Evolutionary conservation across 2,329 filamentous ascomycete genomes (phyloP).

Genomic region (Nemania bipapillata): DNA sequence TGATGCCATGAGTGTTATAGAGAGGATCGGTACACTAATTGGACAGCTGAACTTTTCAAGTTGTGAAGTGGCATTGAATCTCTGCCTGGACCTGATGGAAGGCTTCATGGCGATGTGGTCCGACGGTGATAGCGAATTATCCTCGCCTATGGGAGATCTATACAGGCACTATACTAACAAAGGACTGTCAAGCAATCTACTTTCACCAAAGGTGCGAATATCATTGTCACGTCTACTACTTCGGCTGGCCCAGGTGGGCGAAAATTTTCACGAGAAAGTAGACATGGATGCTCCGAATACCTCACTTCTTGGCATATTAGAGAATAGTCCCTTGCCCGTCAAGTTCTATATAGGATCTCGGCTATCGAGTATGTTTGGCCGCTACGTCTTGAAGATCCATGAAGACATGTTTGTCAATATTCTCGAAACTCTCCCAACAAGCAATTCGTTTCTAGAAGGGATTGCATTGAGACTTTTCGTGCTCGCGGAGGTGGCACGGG

Average conservation of each 20-base stretch:
- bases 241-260: slow-evolving; percentile 72
- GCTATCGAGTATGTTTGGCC: slow-evolving; percentile 78
- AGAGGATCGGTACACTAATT: slow-evolving; percentile 64
- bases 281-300: slow-evolving; percentile 71
- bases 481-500: slow-evolving; percentile 78
- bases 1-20: slow-evolving; percentile 60
- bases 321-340: slow-evolving; percentile 72
- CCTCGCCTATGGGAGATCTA: slow-evolving; percentile 75
- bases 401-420: slow-evolving; percentile 87
- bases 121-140: slow-evolving; percentile 67
- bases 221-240: slow-evolving; percentile 75
- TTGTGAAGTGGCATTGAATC: slow-evolving; percentile 77
- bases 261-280: slow-evolving; percentile 72
- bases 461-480: slow-evolving; percentile 85
- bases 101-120: slow-evolving; percentile 73
- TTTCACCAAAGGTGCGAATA: slow-evolving; percentile 76
- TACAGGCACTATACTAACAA: slow-evolving; percentile 80
- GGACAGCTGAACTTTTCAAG: slow-evolving; percentile 71
- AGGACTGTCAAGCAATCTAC: slow-evolving; percentile 72
- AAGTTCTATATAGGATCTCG: slow-evolving; percentile 79
- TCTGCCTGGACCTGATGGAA: slow-evolving; percentile 74
- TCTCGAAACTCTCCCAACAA: slow-evolving; percentile 78
- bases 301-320: slow-evolving; percentile 78
- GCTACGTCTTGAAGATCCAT: slow-evolving; percentile 84
- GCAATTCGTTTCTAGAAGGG: slow-evolving; percentile 78